Evolutionary conservation across 2,329 filamentous ascomycete species (phyloP), one percentile per base, ranked within the genome.

Genomic region (Fusarium palustre): DNA sequence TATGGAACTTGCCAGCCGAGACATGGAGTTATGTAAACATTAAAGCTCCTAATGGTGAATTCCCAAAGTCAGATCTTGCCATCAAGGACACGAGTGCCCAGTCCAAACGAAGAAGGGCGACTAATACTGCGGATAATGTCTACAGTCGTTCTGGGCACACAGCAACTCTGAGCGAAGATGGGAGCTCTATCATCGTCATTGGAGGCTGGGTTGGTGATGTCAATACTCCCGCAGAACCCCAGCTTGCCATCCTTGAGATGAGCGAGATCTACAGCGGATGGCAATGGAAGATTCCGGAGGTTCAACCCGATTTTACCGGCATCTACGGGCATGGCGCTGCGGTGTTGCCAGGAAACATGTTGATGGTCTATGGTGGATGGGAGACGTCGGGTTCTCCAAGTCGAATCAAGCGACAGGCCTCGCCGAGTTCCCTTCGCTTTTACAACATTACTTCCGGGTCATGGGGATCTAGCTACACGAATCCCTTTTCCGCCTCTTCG

Each of bases 151-250:
- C 94, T 6, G 96, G 96, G 0, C 96, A 99, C 76, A 94, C 92
- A 0, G 90, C 95, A 1, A 87, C 97, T 2, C 81, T 97, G 7
- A 92, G 89, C 30, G 87, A 91, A 54, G 93, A 97, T 75, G 94
- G 94, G 0, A 87, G 83, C 28, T 88, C 87, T n/a, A 83, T 98
- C 11, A 82, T 97, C 41, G 82, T 99, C 2, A 85, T 94, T 63
- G 96, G 96, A 22, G 96, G 96, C 2, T 99, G 96, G 96, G 93
- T 97, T 7, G 95, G 94, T 5, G 90, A 97, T 74, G 84, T 91
- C 0, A 85, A 82, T 11, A 91, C 89, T 33, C 87, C 94, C 2
- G 96, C 96, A 0, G 84, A 90, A 31, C 96, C 96, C 2, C 93
- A 97, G 76, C 83, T 98, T 28, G 92, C 88, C 0, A 80, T 97